These are phyloP conservation scores for Penicillium daleae DNA, from an alignment of 495 filamentous ascomycete species.

Conservation along the genomic window DNA sequence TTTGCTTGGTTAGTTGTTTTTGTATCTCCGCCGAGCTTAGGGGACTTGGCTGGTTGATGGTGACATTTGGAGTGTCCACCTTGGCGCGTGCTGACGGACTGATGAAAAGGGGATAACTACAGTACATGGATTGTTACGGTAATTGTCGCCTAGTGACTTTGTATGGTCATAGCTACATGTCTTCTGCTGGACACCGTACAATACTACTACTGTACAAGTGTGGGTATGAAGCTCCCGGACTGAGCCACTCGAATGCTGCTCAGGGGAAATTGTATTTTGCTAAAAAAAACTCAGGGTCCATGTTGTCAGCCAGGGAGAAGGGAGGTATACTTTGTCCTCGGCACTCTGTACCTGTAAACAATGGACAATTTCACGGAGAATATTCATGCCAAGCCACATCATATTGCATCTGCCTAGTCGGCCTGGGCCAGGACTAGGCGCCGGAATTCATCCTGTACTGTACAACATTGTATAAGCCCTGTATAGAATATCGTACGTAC, in stretches of 20 bases:
- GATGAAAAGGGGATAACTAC: too few relatives aligned
- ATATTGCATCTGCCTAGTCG: conserved; percentile 31
- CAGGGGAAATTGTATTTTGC: background rate
- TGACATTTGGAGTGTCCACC: background rate
- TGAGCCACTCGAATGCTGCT: too few relatives aligned
- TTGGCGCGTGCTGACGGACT: conserved; percentile 11
- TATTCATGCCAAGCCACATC: background rate
- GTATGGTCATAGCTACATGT: background rate
- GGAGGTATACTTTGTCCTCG: too few relatives aligned
- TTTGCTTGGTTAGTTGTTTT: too few relatives aligned
- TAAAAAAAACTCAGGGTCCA: too few relatives aligned
- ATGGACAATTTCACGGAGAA: background rate
- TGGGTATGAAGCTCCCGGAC: background rate
- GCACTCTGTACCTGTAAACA: background rate
- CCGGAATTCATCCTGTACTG: conserved; percentile 4
- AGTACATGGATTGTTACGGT: too few relatives aligned
- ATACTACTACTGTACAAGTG: background rate
- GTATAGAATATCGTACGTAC: too few relatives aligned
- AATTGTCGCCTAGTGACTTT: background rate
- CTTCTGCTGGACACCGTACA: too few relatives aligned
- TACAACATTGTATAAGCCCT: too few relatives aligned
- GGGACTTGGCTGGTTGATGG: conserved; percentile 1
- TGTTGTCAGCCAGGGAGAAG: too few relatives aligned
- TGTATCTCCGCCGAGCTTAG: background rate
- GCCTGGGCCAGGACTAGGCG: background rate